These are phyloP conservation scores for Tetradesmus obliquus DNA, from an alignment of 139 green algal genomes.

Conservation along the genomic window DNA sequence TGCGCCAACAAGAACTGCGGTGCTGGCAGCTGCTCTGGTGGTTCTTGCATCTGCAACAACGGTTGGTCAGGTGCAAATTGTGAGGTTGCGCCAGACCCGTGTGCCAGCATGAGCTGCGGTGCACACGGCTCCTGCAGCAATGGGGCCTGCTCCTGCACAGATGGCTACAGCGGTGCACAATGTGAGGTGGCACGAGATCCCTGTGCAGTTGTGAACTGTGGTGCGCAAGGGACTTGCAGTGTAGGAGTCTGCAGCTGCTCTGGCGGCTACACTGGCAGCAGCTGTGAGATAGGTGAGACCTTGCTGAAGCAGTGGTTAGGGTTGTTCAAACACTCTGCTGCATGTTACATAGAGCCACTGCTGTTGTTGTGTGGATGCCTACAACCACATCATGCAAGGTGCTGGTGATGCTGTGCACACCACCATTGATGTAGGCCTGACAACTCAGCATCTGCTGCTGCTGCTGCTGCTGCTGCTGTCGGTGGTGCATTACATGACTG, in stretches of 20 bases:
- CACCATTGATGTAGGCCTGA: too few species aligned
- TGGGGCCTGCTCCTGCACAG: background rate
- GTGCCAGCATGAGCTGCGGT: background rate
- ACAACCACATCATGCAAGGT: too few species aligned
- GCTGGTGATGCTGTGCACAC: too few species aligned
- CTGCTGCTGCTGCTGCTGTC: too few species aligned
- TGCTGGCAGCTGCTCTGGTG: background rate
- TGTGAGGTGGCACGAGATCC: background rate
- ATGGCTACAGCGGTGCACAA: background rate
- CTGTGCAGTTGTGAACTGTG: background rate
- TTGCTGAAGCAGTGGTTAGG: too few species aligned
- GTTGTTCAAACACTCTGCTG: too few species aligned
- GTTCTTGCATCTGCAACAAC: background rate
- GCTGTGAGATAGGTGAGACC: background rate
- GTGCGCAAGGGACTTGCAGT: background rate
- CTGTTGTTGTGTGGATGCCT: too few species aligned
- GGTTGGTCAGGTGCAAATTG: constrained; percentile 2
- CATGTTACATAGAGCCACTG: too few species aligned
- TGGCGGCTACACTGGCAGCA: background rate
- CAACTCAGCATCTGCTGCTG: too few species aligned
- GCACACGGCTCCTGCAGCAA: background rate
- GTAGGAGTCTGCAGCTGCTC: background rate
- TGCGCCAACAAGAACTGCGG: background rate
- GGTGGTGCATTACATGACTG: too few species aligned
- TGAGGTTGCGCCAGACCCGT: background rate